Evolutionary conservation across 129 eudicot species (phyloP).

Genomic region (Escallonia herrerae): DNA sequence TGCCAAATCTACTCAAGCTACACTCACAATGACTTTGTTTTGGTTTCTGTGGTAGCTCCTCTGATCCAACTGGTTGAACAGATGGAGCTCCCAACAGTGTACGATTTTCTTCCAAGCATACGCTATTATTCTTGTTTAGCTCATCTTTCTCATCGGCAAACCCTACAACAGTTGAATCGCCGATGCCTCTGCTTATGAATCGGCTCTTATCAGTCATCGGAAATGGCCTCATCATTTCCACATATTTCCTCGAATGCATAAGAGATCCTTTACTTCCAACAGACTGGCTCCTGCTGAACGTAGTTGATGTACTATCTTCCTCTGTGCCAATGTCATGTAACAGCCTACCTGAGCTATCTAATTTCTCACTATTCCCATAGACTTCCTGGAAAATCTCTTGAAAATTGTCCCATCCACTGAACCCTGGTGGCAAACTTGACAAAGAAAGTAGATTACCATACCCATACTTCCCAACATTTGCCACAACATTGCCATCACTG

Average conservation of each 20-base stretch:
- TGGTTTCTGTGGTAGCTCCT: constrained; percentile 24
- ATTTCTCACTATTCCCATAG: not conserved
- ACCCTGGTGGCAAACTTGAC: constrained; percentile 1
- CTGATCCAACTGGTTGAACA: constrained; percentile 19
- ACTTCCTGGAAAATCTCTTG: constrained; percentile 7
- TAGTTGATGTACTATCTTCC: constrained; percentile 5
- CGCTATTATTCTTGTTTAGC: not conserved
- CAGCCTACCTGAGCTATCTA: not conserved
- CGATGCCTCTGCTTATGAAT: constrained; percentile 13
- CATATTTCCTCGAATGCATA: not conserved
- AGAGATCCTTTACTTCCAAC: constrained; percentile 10
- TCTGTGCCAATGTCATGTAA: constrained; percentile 7
- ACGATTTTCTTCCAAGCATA: constrained; percentile 19
- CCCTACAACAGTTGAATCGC: constrained; percentile 8
- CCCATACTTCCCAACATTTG: not conserved
- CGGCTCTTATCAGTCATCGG: constrained; percentile 25
- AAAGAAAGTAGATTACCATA: not conserved
- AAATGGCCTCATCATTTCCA: constrained; percentile 37
- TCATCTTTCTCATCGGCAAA: constrained; percentile 18
- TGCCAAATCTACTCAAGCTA: not conserved
- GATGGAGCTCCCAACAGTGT: constrained; percentile 7
- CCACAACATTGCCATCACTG: constrained; percentile 7
- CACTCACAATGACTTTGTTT: constrained; percentile 6
- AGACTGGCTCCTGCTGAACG: constrained; percentile 1
- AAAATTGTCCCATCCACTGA: not conserved